Evolutionary conservation across 2,329 filamentous ascomycete genomes (phyloP).

Genomic region (Microdochium bolleyi): DNA sequence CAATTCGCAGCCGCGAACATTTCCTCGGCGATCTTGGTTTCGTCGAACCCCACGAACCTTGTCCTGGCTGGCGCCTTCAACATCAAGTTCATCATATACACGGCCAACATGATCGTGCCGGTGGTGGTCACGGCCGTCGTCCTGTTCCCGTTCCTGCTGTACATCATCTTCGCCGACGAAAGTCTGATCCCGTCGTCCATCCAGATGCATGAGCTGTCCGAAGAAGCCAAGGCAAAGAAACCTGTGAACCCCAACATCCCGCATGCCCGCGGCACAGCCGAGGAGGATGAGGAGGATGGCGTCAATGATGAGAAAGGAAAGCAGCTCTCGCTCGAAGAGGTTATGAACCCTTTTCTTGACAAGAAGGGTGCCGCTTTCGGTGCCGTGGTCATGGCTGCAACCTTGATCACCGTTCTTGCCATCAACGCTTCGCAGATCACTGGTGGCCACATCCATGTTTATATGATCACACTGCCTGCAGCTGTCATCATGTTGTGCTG

Average conservation of each 20-base stretch:
- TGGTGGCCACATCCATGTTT: constrained; percentile 48
- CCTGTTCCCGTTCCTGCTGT: constrained; percentile 62
- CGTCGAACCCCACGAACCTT: constrained; percentile 70
- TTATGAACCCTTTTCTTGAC: constrained; percentile 69
- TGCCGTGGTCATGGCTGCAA: constrained; percentile 56
- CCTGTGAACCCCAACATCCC: constrained; percentile 70
- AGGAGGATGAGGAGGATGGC: constrained; percentile 38
- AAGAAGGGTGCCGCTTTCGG: constrained; percentile 58
- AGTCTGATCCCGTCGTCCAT: constrained; percentile 58
- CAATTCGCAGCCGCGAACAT: constrained; percentile 70
- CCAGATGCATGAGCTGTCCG: constrained; percentile 58
- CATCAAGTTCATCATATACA: constrained; percentile 66
- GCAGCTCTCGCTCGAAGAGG: constrained; percentile 58
- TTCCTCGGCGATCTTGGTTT: constrained; percentile 67
- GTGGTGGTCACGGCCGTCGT: constrained; percentile 60
- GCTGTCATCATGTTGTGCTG: constrained; percentile 62
- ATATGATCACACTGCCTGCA: constrained; percentile 61
- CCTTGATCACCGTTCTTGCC: constrained; percentile 56
- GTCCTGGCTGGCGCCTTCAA: constrained; percentile 65
- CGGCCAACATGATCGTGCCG: constrained; percentile 70
- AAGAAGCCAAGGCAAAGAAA: constrained; percentile 42
- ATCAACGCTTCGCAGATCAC: constrained; percentile 53
- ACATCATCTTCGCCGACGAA: constrained; percentile 59
- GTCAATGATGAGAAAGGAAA: constrained; percentile 43
- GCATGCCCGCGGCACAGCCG: constrained; percentile 45